Evolutionary conservation across 1,139 yeast genomes (phyloP).

Genomic region (Sugiyamaella grinbergsii): DNA sequence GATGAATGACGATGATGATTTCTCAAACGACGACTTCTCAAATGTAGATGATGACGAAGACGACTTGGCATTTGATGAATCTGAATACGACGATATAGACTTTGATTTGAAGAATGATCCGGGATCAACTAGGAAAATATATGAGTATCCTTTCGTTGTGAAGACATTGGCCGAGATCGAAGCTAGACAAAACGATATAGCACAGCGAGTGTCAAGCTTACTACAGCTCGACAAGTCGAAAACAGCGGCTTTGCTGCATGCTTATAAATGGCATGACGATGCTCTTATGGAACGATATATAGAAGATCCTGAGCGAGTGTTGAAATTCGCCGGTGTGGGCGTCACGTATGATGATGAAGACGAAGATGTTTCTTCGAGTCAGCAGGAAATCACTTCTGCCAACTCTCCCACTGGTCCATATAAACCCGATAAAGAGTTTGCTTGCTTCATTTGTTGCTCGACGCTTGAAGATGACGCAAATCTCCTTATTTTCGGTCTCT

Average conservation of each 20-base stretch:
- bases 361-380: constrained; percentile 16
- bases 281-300: constrained; percentile 68
- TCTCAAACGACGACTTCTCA: constrained; percentile 9
- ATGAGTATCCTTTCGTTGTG: constrained; percentile 37
- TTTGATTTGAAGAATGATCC: constrained; percentile 13
- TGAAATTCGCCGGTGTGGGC: constrained; percentile 53
- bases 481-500: constrained; percentile 53
- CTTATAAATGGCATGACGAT: constrained; percentile 74
- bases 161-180: constrained; percentile 38
- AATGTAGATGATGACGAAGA: constrained; percentile 21
- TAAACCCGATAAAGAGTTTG: constrained; percentile 37
- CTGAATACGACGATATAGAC: constrained; percentile 15
- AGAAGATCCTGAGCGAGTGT: constrained; percentile 52
- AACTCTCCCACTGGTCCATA: constrained; percentile 7
- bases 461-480: constrained; percentile 34
- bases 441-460: constrained; percentile 75
- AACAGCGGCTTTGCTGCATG: constrained; percentile 58
- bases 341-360: constrained; percentile 27
- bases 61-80: constrained; percentile 18
- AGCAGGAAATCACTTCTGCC: constrained; percentile 4
- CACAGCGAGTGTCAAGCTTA: constrained; percentile 41
- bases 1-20: constrained; percentile 22
- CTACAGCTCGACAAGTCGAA: constrained; percentile 45
- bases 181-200: constrained; percentile 33
- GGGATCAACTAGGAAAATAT: constrained; percentile 29